Evolutionary conservation across 116 monocot genomes (phyloP).

Genomic region (Phalaenopsis hybrid): DNA sequence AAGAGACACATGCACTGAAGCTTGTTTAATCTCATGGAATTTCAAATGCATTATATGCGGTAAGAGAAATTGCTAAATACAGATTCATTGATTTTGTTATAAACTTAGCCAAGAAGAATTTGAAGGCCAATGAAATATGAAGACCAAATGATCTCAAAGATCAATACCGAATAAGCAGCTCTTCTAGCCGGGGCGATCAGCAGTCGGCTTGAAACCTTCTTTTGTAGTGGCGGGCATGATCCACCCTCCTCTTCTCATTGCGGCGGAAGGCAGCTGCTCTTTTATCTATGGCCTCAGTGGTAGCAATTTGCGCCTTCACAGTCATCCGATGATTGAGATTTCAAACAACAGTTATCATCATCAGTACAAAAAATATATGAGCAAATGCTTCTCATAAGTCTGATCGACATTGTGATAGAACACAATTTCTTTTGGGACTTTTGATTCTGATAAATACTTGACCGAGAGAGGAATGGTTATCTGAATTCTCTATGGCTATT

Average conservation of each 20-base stretch:
- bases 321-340: not conserved
- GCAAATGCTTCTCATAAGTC: not conserved
- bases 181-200: not conserved
- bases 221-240: not conserved
- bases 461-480: too few species aligned
- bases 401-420: not conserved
- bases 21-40: too few species aligned
- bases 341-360: not conserved
- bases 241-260: conserved; percentile 8
- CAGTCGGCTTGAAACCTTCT: not conserved
- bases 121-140: too few species aligned
- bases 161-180: not conserved
- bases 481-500: too few species aligned
- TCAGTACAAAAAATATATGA: not conserved
- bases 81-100: too few species aligned
- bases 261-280: not conserved
- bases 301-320: not conserved
- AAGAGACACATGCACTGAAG: too few species aligned
- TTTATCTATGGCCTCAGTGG: conserved; percentile 3
- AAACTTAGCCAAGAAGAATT: too few species aligned
- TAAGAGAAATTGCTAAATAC: too few species aligned
- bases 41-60: too few species aligned
- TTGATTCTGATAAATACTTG: too few species aligned
- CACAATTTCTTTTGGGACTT: not conserved
- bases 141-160: not conserved